A percentile compares a stretch with the other conserved stretches of the same genome.
Evolutionary conservation across 306 rosid species (phyloP).

Genomic region (Leucaena leucocephala): DNA sequence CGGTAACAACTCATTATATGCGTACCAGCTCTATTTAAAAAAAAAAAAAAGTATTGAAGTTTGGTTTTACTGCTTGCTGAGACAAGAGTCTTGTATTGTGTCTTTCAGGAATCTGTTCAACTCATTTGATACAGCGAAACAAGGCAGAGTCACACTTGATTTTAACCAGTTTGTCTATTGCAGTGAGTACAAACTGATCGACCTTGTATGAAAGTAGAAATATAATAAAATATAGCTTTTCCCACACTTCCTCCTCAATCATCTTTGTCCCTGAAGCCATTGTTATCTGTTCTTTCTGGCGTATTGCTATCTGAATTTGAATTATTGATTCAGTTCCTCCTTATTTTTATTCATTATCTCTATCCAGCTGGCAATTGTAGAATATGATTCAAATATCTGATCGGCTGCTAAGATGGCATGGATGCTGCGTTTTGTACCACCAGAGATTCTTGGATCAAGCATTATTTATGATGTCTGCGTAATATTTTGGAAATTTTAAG

Average conservation of each 20-base stretch:
- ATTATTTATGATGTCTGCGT: not conserved
- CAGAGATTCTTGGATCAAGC: slow-evolving; percentile 4
- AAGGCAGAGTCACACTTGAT: slow-evolving; percentile 90
- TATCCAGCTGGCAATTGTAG: slow-evolving; percentile 84
- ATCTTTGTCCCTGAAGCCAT: slow-evolving; percentile 24
- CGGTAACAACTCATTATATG: slow-evolving; percentile 41
- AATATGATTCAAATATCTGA: slow-evolving; percentile 51
- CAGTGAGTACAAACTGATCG: slow-evolving; percentile 59
- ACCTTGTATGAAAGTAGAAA: slow-evolving; percentile 30
- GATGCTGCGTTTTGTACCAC: slow-evolving; percentile 32
- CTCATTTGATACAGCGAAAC: slow-evolving; percentile 85
- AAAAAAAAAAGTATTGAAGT: not conserved
- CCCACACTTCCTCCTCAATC: slow-evolving; percentile 5
- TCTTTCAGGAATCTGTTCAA: slow-evolving; percentile 78
- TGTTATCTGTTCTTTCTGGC: not conserved
- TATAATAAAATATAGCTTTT: slow-evolving; percentile 16
- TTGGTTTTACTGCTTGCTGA: slow-evolving; percentile 17
- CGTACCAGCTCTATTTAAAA: not conserved
- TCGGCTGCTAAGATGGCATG: slow-evolving; percentile 30
- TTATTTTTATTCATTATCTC: slow-evolving; percentile 29
- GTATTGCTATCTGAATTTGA: not conserved
- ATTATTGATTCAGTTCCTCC: slow-evolving; percentile 17
- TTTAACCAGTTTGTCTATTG: slow-evolving; percentile 92
- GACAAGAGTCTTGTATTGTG: slow-evolving; percentile 26
- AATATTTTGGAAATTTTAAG: not conserved